phyloP scores from a whole-genome alignment of 2,329 filamentous ascomycete species.

The Dendryphion nanum region DNA sequence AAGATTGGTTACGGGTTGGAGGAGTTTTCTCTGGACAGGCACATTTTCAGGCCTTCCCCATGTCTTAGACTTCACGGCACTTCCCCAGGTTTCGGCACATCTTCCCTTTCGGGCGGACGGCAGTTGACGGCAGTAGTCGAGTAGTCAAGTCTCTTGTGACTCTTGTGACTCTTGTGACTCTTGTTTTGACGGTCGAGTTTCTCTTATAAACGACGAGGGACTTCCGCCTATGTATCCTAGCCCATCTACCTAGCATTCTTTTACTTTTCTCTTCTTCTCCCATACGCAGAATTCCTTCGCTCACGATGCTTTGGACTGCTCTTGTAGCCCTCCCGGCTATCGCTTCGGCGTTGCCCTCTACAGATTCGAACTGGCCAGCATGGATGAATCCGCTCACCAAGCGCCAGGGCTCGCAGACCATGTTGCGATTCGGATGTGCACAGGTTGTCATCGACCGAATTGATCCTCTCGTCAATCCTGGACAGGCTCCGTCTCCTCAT shows the following conservation, averaged over 20 bases:
- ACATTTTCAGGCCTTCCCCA: slow-evolving; percentile 3
- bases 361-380: slow-evolving; percentile 16
- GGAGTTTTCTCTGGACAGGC: slow-evolving; percentile 5
- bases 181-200: not conserved
- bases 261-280: slow-evolving; percentile 4
- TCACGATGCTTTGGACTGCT: slow-evolving; percentile 21
- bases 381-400: too few relatives aligned
- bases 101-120: slow-evolving; percentile 5
- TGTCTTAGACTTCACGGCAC: too few relatives aligned
- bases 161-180: not conserved
- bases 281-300: slow-evolving; percentile 6
- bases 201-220: slow-evolving; percentile 8
- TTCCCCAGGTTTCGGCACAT: slow-evolving; percentile 8
- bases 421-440: slow-evolving; percentile 33
- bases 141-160: not conserved
- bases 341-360: slow-evolving; percentile 17
- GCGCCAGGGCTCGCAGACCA: slow-evolving; percentile 24
- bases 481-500: slow-evolving; percentile 33
- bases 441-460: slow-evolving; percentile 32
- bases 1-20: slow-evolving; percentile 6
- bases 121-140: slow-evolving; percentile 9
- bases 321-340: slow-evolving; percentile 21
- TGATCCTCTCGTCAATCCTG: slow-evolving; percentile 38
- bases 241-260: slow-evolving; percentile 5
- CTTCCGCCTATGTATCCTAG: slow-evolving; percentile 1